A percentile compares a stretch with the other conserved stretches of the same genome.
phyloP scores from a whole-genome alignment of 2,329 filamentous ascomycete species.

The Tolypocladium nubicola region DNA sequence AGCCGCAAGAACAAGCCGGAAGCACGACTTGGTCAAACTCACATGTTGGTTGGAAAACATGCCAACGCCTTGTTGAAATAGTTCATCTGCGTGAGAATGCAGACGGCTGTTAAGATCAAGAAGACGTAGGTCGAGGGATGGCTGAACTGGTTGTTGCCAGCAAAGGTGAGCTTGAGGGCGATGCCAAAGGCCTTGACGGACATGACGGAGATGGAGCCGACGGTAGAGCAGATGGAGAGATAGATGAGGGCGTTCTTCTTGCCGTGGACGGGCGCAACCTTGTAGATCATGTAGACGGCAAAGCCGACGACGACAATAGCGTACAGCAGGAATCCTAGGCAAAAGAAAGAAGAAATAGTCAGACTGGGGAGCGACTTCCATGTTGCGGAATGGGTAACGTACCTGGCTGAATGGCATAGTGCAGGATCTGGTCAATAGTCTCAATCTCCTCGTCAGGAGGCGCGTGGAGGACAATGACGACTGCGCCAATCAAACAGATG shows the following conservation, averaged over 20 bases:
- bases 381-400: slow-evolving; percentile 18
- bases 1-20: slow-evolving; percentile 1
- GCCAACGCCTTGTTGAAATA: slow-evolving; percentile 99
- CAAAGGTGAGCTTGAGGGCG: slow-evolving; percentile 87
- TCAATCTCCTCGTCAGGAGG: slow-evolving; percentile 86
- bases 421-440: slow-evolving; percentile 83
- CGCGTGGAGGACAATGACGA: slow-evolving; percentile 95
- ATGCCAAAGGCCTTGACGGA: slow-evolving; percentile 98
- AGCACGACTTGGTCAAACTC: slow-evolving; percentile 25
- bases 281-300: slow-evolving; percentile 92
- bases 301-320: slow-evolving; percentile 71
- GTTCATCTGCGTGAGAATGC: slow-evolving; percentile 98
- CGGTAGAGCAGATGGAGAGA: slow-evolving; percentile 94
- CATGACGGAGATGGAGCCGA: slow-evolving; percentile 97
- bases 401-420: slow-evolving; percentile 89
- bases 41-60: slow-evolving; percentile 97
- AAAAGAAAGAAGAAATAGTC: slow-evolving; percentile 2
- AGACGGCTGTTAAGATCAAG: slow-evolving; percentile 82
- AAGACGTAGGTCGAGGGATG: slow-evolving; percentile 97
- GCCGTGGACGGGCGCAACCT: slow-evolving; percentile 77
- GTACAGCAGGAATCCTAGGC: slow-evolving; percentile 78
- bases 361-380: neutral
- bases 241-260: slow-evolving; percentile 95
- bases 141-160: slow-evolving; percentile 88
- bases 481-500: slow-evolving; percentile 88